phyloP scores from a whole-genome alignment of 495 filamentous ascomycete genomes.

The Immersiella caudata region DNA sequence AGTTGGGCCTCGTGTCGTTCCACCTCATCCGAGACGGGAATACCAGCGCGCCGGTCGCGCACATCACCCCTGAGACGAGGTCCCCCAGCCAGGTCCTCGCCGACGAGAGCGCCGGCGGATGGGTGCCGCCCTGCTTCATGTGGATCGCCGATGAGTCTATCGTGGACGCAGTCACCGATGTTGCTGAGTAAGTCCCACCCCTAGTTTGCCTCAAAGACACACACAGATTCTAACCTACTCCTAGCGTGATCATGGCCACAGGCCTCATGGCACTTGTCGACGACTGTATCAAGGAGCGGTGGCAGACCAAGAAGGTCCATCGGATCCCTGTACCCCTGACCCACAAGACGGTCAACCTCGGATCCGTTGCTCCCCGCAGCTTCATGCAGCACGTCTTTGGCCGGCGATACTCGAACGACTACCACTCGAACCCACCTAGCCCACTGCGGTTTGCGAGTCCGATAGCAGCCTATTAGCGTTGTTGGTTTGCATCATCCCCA shows the following conservation, averaged over 20 bases:
- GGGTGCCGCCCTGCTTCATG: slow-evolving; percentile 89
- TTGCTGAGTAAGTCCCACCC: slow-evolving; percentile 81
- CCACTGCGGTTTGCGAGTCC: slow-evolving; percentile 46
- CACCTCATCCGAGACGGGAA: slow-evolving; percentile 71
- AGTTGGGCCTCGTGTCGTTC: slow-evolving; percentile 66
- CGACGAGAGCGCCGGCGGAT: slow-evolving; percentile 80
- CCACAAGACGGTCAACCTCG: slow-evolving; percentile 63
- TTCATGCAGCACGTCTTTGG: slow-evolving; percentile 81
- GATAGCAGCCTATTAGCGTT: slow-evolving; percentile 42
- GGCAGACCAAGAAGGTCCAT: slow-evolving; percentile 66
- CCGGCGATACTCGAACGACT: slow-evolving; percentile 52
- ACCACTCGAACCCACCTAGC: slow-evolving; percentile 40
- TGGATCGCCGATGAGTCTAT: slow-evolving; percentile 77
- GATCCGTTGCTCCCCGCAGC: slow-evolving; percentile 68
- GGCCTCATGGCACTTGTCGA: slow-evolving; percentile 90
- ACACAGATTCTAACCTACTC: slow-evolving; percentile 28
- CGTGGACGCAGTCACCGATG: slow-evolving; percentile 69
- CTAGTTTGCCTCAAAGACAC: slow-evolving; percentile 18
- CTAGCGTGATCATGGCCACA: slow-evolving; percentile 84
- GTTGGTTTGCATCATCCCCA: not conserved
- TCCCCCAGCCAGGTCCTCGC: slow-evolving; percentile 69
- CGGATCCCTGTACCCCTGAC: slow-evolving; percentile 60
- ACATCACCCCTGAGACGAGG: slow-evolving; percentile 80
- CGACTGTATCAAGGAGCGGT: slow-evolving; percentile 83
- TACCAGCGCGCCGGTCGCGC: slow-evolving; percentile 67